Conservation (phyloP, 1,284 basidiomycete species). For the Quambalaria eucalypti region DNA sequence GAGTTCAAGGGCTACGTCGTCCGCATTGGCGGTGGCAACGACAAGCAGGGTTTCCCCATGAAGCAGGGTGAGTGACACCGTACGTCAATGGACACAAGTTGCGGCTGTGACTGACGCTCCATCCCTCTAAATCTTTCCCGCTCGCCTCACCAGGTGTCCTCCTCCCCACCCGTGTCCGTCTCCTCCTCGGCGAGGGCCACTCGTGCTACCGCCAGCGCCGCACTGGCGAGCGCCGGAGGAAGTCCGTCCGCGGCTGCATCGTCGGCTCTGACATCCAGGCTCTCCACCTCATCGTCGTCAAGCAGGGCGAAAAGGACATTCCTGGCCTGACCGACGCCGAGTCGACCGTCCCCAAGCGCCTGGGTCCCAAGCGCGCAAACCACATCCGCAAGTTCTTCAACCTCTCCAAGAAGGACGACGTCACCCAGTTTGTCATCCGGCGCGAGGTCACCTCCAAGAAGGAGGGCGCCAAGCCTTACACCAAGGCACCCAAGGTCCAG, state of each 20-base stretch:
- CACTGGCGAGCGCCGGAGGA: slow-evolving; percentile 91
- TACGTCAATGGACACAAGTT: no score
- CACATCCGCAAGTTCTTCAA: slow-evolving; percentile 95
- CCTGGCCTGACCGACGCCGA: slow-evolving; percentile 75
- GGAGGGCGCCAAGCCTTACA: slow-evolving; percentile 86
- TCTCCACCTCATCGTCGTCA: slow-evolving; percentile 86
- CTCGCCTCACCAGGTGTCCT: slow-evolving; percentile 56
- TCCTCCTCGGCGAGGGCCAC: slow-evolving; percentile 89
- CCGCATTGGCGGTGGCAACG: slow-evolving; percentile 92
- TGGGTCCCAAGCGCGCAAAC: slow-evolving; percentile 67
- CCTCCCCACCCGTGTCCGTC: slow-evolving; percentile 81
- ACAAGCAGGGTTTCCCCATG: slow-evolving; percentile 81
- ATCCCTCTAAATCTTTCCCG: background rate
- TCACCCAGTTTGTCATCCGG: slow-evolving; percentile 76
- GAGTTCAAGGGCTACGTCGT: slow-evolving; percentile 97
- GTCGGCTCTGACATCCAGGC: slow-evolving; percentile 94
- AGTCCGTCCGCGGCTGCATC: slow-evolving; percentile 92
- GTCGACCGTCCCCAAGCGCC: slow-evolving; percentile 80
- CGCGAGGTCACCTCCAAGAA: slow-evolving; percentile 90
- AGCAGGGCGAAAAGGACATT: slow-evolving; percentile 88
- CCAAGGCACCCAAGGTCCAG: slow-evolving; percentile 78
- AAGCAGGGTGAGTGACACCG: slow-evolving; percentile 84
- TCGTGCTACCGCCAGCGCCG: slow-evolving; percentile 94
- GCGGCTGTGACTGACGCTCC: no score
- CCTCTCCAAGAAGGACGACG: slow-evolving; percentile 94